Evolutionary conservation across 257 asterid species (phyloP), one percentile per base, ranked within the genome.

Genomic region (Solanum appendiculatum): DNA sequence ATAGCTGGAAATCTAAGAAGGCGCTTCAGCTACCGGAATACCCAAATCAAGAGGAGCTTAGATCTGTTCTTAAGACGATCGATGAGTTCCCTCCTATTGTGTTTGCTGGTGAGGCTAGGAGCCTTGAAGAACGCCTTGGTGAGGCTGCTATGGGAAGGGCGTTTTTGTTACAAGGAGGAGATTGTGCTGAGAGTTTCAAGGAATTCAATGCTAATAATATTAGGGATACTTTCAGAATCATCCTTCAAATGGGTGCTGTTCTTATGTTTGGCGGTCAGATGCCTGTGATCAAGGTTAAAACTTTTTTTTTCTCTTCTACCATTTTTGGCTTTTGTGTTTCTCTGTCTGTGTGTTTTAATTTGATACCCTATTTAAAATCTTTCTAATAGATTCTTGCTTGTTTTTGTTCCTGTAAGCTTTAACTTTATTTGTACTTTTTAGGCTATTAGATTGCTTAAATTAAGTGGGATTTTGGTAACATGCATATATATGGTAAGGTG

Each of bases 161-260:
- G 0, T 95, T 95, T 66, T 89, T 95, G 86, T 90, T 95, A 9
- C 98, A 95, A 73, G 98, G 98, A 0, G 98, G 98, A 25, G 98
- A 95, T 90, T 95, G 98, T 48, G 98, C 98, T 1, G 98, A 95
- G 93, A 95, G 98, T 88, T 95, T 95, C 77, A 94, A 95, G 77
- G 98, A 95, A 92, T 95, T 95, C 82, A 90, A 90, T 88, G 98
- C 96, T 3, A 92, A 92, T 89, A 94, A 95, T 56, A 95, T 95
- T 1, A 90, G 98, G 69, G 98, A 95, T 85, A 95, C 98, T 77
- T 94, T 95, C 89, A 91, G 98, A 81, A 90, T 95, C 81, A 85
- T 95, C 8, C 94, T 95, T 27, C 98, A 95, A 88, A 95, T 95
- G 98, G 98, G 98, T 23, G 96, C 90, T 69, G 98, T 95, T 86